phyloP scores from a whole-genome alignment of 352 stramenopile species.

The Pythium aquatile region DNA sequence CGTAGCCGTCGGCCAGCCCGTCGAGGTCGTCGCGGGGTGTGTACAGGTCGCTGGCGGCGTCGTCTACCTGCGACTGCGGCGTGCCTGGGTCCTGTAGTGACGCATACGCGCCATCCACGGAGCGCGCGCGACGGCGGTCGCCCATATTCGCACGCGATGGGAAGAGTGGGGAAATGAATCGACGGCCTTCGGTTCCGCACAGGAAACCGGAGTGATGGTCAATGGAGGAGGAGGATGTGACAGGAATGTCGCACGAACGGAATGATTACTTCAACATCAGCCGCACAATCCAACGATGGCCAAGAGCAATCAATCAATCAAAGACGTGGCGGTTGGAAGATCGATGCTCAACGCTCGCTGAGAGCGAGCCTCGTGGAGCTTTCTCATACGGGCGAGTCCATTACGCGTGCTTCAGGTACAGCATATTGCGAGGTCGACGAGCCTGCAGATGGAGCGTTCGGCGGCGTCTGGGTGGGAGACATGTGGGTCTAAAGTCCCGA shows the following conservation, averaged over 20 bases:
- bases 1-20: constrained; percentile 16
- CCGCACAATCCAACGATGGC: constrained; percentile 10
- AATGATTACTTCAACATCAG: constrained; percentile 29
- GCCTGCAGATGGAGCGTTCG: background rate
- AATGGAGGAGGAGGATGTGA: background rate
- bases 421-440: background rate
- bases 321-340: background rate
- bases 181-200: background rate
- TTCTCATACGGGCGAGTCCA: background rate
- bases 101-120: constrained; percentile 3
- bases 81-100: constrained; percentile 9
- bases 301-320: constrained; percentile 12
- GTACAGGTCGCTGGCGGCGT: background rate
- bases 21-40: constrained; percentile 17
- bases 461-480: background rate
- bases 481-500: background rate
- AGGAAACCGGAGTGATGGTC: constrained; percentile 17
- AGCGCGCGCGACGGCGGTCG: constrained; percentile 11
- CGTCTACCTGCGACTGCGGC: constrained; percentile 10
- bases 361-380: background rate
- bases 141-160: background rate
- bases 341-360: background rate
- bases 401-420: background rate
- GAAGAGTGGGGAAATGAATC: background rate
- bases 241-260: constrained; percentile 23